Base-by-base conservation (phyloP, 805 yeast species). In the Ogataea chonburiensis region DNA sequence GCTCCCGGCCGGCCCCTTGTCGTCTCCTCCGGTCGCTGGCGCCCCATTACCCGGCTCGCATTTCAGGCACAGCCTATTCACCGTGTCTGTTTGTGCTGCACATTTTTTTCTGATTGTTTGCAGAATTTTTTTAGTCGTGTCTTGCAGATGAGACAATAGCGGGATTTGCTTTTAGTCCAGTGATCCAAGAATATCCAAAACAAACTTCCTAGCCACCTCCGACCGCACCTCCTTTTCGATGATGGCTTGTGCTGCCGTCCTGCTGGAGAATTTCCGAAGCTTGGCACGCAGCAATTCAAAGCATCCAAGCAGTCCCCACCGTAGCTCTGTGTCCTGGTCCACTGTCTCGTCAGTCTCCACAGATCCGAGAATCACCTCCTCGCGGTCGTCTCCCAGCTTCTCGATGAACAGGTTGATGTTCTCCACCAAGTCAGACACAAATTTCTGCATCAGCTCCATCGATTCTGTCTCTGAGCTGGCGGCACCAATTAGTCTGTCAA, bases 251-350 rank as follows among this genome's bases (percentile, higher is more conserved):
- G 38, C 12, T 4, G 31, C 32, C 5, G 36, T 31, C 9, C 20
- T 18, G 7, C 21, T 12, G 6, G 31, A 10, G 15, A 42, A 42
- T 22, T 34, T 28, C 12, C 53, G 34, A 17, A 38, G 7, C 34
- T 46, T 42, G 11, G 40, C 24, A 11, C 44, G 42, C 14, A 46
- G 24, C 16, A 42, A 23, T 18, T 37, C 40, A 21, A 46, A 16
- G 14, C 42, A 33, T 14, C 40, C 39, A 4, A 61, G 59, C 35
- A 70, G 67, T 37, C 70, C 70, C 75, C 75, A 71, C 19, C 50
- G 46, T 7, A 55, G 24, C 41, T 70, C 73, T 18, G 55, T 46
- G 5, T 50, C 53, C 18, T 57, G 47, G 17, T 39, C 43, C 12
- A 43, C 63, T 8, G 30, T 21, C 14, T 38, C 49, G 14, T 37